These are phyloP conservation scores for Excoecaria cochinchinensis DNA, from an alignment of 345 rosid genomes.

Conservation along the genomic window DNA sequence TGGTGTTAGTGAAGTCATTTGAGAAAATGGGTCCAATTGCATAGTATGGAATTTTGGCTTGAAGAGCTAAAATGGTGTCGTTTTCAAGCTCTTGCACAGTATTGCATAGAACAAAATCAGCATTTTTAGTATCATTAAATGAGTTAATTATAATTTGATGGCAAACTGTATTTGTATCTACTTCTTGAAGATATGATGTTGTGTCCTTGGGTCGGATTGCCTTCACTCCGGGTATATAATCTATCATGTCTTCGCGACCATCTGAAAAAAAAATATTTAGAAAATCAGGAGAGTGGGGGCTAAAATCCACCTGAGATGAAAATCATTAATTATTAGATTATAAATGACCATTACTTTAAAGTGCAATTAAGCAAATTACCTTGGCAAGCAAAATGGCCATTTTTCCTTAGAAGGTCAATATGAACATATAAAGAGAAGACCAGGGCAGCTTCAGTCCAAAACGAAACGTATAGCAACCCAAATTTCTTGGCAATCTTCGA, in stretches of 20 bases:
- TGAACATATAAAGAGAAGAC: conserved; percentile 67
- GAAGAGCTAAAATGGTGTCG: conserved; percentile 45
- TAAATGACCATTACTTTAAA: too few relatives aligned
- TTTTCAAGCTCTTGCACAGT: conserved; percentile 65
- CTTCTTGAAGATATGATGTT: conserved; percentile 74
- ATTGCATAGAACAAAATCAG: conserved; percentile 75
- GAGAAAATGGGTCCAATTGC: conserved; percentile 86
- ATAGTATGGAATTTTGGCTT: conserved; percentile 42
- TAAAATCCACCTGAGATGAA: too few relatives aligned
- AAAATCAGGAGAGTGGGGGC: too few relatives aligned
- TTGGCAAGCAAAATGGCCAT: conserved; percentile 64
- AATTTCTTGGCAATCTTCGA: conserved; percentile 59
- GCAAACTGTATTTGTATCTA: conserved; percentile 41
- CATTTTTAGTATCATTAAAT: conserved; percentile 53
- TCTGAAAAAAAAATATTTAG: conserved; percentile 33
- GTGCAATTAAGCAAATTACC: conserved; percentile 34
- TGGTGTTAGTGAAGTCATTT: conserved; percentile 32
- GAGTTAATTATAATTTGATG: conserved; percentile 60
- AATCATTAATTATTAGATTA: background rate
- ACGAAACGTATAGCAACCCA: conserved; percentile 60
- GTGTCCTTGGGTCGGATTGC: conserved; percentile 59
- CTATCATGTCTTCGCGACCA: conserved; percentile 48
- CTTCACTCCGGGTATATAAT: conserved; percentile 72
- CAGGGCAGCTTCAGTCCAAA: conserved; percentile 85
- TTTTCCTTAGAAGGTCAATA: conserved; percentile 57